Conservation (phyloP, 2,329 filamentous ascomycete genomes). For the Boeremia lycopersici region DNA sequence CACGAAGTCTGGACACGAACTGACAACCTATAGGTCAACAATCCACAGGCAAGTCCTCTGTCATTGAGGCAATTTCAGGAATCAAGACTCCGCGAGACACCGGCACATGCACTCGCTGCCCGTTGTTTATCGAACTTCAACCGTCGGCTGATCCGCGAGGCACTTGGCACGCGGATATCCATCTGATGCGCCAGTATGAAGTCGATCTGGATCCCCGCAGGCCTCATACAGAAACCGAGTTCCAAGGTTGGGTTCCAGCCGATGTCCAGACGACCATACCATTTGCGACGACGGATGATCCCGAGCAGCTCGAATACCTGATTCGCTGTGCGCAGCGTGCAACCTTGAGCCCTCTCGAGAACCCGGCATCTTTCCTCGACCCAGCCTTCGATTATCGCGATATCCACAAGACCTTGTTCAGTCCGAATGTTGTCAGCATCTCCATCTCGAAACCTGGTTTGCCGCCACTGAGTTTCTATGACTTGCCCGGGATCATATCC, state of each 20-base stretch:
- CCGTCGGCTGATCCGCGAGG: slow-evolving; percentile 53
- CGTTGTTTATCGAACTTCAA: slow-evolving; percentile 77
- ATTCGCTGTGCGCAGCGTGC: slow-evolving; percentile 79
- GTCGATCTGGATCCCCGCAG: slow-evolving; percentile 54
- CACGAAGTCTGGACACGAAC: neutral
- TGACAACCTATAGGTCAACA: slow-evolving; percentile 62
- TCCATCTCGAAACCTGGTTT: slow-evolving; percentile 75
- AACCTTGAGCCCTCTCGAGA: slow-evolving; percentile 69
- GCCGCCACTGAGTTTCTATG: slow-evolving; percentile 80
- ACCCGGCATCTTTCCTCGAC: slow-evolving; percentile 51
- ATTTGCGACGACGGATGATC: slow-evolving; percentile 69
- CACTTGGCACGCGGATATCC: slow-evolving; percentile 71
- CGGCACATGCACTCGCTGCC: slow-evolving; percentile 80
- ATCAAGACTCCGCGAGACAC: slow-evolving; percentile 73
- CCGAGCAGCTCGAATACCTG: slow-evolving; percentile 67
- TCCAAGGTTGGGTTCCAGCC: slow-evolving; percentile 68
- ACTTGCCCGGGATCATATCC: slow-evolving; percentile 82
- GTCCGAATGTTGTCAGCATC: slow-evolving; percentile 79
- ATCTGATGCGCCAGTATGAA: slow-evolving; percentile 68
- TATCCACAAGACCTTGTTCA: slow-evolving; percentile 68
- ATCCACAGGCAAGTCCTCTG: slow-evolving; percentile 78
- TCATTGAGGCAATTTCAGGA: slow-evolving; percentile 58
- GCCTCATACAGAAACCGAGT: slow-evolving; percentile 49
- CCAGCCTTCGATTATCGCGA: slow-evolving; percentile 2
- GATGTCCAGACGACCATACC: slow-evolving; percentile 51